Base-by-base conservation (phyloP, 192 early-diverging fungal genomes). In the Backusella sp. region DNA sequence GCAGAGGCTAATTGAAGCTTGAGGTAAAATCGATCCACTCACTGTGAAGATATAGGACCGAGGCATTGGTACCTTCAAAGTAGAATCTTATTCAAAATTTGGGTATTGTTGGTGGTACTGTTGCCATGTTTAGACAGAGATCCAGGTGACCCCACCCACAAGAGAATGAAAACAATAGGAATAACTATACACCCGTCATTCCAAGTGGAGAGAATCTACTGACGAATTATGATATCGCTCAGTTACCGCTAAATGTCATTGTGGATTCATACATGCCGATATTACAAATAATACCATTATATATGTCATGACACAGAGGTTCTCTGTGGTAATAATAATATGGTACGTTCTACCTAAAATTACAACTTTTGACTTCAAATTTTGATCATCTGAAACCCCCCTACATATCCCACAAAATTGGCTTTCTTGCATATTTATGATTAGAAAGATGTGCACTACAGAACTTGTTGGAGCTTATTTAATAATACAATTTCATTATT, bases 241-340 rank as follows among this genome's bases (percentile, higher is more conserved):
- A 78, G 5, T 35, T 82, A 9, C 81, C 81, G 8, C 49, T 82
- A 41, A 67, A 56, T 28, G 65, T 78, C 19, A 74, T 82, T 9
- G 72, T 76, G 6, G 77, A 79, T n/a, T 59, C 79, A 11, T 79
- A 74, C 52, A 65, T 83, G 52, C 72, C 74, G 37, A 72, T 79
- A 21, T 68, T 83, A 19, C 75, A 77, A 49, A 77, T 66, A 26
- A 72, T 70, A 0, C 73, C 82, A 39, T 23, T 76, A 21, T 77
- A 21, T 77, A 83, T 28, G 73, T 68, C 3, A 36, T 83, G n/a
- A 72, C 44, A 15, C 36, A 74, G 35, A 56, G 68, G 53, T 32
- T 76, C 12, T 44, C 53, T 42, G 67, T 73, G 53, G 74, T 72
- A 46, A 66, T 32, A 32, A 32, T 32, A 32, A 32, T 32, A 32